These are phyloP conservation scores for Cyathus striatus DNA, from an alignment of 768 basidiomycete genomes.

Conservation along the genomic window DNA sequence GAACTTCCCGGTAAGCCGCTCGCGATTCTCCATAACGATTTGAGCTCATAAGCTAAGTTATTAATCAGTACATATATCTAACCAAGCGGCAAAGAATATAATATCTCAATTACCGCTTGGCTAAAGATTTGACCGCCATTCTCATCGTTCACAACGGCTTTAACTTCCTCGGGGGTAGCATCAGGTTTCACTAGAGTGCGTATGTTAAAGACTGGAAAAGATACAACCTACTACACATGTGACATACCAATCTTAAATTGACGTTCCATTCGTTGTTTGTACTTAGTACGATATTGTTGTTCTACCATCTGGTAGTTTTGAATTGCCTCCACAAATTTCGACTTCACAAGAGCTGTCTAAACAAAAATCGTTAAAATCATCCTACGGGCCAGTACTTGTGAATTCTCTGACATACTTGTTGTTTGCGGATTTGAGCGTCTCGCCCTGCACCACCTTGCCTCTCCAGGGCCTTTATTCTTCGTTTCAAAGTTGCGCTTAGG, in stretches of 20 bases:
- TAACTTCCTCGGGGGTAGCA: constrained; percentile 84
- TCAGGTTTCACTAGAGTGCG: constrained; percentile 88
- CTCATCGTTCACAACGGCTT: constrained; percentile 82
- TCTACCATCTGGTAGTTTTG: constrained; percentile 84
- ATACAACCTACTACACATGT: not conserved
- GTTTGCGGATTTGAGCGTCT: constrained; percentile 70
- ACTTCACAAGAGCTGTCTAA: constrained; percentile 62
- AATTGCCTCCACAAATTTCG: constrained; percentile 80
- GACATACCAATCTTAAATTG: constrained; percentile 80
- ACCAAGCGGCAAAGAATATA: not conserved
- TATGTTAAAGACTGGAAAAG: not conserved
- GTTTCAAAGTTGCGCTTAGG: constrained; percentile 64
- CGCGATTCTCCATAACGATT: constrained; percentile 88
- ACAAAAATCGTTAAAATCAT: too few species aligned
- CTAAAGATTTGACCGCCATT: constrained; percentile 84
- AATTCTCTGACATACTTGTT: constrained; percentile 48
- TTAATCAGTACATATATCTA: not conserved
- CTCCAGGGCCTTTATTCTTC: constrained; percentile 67
- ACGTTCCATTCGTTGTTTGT: constrained; percentile 78
- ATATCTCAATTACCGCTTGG: constrained; percentile 60
- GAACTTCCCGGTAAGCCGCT: constrained; percentile 93
- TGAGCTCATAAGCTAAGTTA: constrained; percentile 71
- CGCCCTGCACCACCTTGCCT: constrained; percentile 59
- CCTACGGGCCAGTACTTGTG: constrained; percentile 4
- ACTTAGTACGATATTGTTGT: constrained; percentile 70